Evolutionary conservation across 768 basidiomycete species (phyloP), one percentile per base, ranked within the genome.

Genomic region (Phaeotremella skinneri): DNA sequence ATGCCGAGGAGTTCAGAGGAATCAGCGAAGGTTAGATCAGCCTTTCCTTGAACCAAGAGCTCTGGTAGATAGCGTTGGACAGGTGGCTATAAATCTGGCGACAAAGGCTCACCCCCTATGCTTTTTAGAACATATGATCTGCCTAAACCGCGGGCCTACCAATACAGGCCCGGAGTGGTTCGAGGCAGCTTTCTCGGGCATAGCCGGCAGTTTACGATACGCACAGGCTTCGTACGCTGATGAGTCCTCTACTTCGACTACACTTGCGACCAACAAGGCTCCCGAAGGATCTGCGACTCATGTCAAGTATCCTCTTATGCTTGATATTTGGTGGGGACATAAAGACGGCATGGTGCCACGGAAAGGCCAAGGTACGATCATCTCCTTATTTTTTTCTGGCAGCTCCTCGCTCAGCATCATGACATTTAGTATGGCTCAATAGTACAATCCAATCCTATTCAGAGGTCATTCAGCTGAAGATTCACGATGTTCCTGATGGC

Each of bases 81-180:
- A n/a, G n/a, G n/a, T n/a, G n/a, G n/a, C n/a, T n/a, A n/a, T n/a
- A n/a, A n/a, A n/a, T n/a, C n/a, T n/a, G n/a, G n/a, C n/a, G n/a
- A n/a, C n/a, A n/a, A n/a, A n/a, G n/a, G n/a, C n/a, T n/a, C n/a
- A n/a, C n/a, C n/a, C n/a, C n/a, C n/a, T n/a, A n/a, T 34, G 7
- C 25, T 0, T n/a, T 30, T 9, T 27, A 72, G 72, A 74, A 49
- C 72, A 71, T 47, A 66, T 74, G 6, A 52, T 69, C 20, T 74
- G 72, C 47, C 59, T 74, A 29, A 71, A 72, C 47, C 58, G 72
- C 27, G 70, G 67, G 47, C 52, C 64, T 20, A 55, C 50, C 21
- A 59, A 74, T 53, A 72, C 72, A 9, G 72, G 72, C n/a, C 52
- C 56, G 4, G 56, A 71, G 59, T 74, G 72, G 72, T 62, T 74